Evolutionary conservation across 169 alveolate species (phyloP).

Genomic region (Babesia gibsoni): DNA sequence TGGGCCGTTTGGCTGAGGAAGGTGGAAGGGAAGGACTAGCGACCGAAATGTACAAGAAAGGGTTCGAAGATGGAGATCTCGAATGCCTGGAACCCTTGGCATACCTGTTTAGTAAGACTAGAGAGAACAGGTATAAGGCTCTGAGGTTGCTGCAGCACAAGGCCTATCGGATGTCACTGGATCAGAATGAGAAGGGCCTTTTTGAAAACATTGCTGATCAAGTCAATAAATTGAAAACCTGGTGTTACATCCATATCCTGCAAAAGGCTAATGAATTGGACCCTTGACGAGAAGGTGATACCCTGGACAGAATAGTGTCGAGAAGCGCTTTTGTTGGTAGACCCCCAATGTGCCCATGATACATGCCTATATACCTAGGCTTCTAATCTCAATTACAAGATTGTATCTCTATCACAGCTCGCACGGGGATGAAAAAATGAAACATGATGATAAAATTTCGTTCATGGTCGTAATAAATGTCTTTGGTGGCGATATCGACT

Average conservation of each 20-base stretch:
- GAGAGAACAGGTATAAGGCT: constrained; percentile 25
- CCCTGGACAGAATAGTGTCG: too few relatives aligned
- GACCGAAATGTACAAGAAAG: constrained; percentile 37
- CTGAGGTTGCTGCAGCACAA: constrained; percentile 44
- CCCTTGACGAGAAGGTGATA: too few relatives aligned
- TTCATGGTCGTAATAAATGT: too few relatives aligned
- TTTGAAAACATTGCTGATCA: neutral
- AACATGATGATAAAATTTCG: too few relatives aligned
- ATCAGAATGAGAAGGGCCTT: neutral
- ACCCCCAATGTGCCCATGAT: too few relatives aligned
- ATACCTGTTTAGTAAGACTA: neutral
- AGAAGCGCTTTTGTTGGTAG: too few relatives aligned
- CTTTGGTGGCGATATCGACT: too few relatives aligned
- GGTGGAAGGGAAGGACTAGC: constrained; percentile 18
- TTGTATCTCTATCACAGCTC: too few relatives aligned
- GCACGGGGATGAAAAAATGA: too few relatives aligned
- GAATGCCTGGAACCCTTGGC: constrained; percentile 49
- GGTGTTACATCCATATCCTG: constrained; percentile 9
- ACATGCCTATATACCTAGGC: too few relatives aligned
- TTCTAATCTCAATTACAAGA: too few relatives aligned
- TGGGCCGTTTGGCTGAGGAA: constrained; percentile 26
- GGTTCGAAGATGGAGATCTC: constrained; percentile 57
- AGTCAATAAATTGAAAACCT: neutral
- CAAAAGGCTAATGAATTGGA: too few relatives aligned
- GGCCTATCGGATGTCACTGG: constrained; percentile 31